Evolutionary conservation across 768 basidiomycete species (phyloP), one percentile per base, ranked within the genome.

Genomic region (Tubosaeta brunneosetosa): DNA sequence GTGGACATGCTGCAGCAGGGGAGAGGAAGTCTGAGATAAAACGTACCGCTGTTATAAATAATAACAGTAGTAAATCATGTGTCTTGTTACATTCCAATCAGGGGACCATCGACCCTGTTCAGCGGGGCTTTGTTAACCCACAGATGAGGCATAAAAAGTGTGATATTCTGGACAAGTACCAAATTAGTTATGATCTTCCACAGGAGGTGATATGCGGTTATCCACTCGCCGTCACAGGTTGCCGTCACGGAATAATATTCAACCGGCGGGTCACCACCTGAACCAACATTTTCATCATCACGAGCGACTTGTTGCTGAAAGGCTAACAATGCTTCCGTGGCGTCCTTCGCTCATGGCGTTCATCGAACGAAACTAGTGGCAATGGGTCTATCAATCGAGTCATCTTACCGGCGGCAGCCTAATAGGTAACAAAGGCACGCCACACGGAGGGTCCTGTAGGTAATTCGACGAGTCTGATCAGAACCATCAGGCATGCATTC

Each of bases 1-100:
- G 33, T 6, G 29, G 58, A 51, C 62, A 64, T 62, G 27, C 27
- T 55, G 11, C 10, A 12, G 9, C 6, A 10, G 19, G 29, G 43
- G 45, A 34, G 43, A 22, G 17, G 43, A 14, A 22, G 13, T n/a
- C 26, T 7, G 46, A 36, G 46, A 36, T 36, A 22, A 36, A 47
- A 14, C 25, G 16, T 22, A 11, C 16, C 19, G 22, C 6, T 11
- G 27, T 27, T 48, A 38, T 40, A 40, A 19, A 27, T 40, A 14
- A 36, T 37, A 25, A 37, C 16, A 27, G 9, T 22, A 16, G 51
- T 34, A 53, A 59, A 54, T 41, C 29, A 38, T n/a, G 17, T 19
- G 11, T 12, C n/a, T 19, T 48, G 29, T 38, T n/a, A 13, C 29
- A 38, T 7, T 53, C 22, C 26, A 38, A 50, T 61, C 52, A 50